Evolutionary conservation across 768 basidiomycete species (phyloP).

Genomic region (Podaxis sp.): DNA sequence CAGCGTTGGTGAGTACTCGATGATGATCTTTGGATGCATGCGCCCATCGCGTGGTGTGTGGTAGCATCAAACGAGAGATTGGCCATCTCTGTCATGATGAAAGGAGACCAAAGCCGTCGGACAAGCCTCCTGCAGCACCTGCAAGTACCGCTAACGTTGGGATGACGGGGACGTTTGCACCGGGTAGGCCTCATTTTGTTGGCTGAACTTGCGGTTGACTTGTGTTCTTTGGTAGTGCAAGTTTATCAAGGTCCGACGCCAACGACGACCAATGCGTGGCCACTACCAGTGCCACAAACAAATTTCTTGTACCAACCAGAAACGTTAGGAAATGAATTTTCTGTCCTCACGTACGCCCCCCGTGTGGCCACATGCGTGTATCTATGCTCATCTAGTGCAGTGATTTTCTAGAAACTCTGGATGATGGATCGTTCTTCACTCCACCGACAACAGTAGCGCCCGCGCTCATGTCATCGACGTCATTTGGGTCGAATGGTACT

Average conservation of each 20-base stretch:
- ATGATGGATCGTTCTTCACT: conserved; percentile 82
- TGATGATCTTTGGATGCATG: conserved; percentile 14
- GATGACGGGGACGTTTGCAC: conserved; percentile 42
- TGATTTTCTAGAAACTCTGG: conserved; percentile 86
- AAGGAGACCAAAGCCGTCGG: conserved; percentile 51
- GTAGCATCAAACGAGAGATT: conserved; percentile 93
- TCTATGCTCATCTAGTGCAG: conserved; percentile 35
- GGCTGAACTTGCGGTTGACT: background rate
- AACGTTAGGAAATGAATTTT: conserved; percentile 78
- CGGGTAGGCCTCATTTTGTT: conserved; percentile 33
- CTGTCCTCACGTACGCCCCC: conserved; percentile 67
- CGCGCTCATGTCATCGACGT: conserved; percentile 46
- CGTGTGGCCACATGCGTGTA: background rate
- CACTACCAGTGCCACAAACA: conserved; percentile 45
- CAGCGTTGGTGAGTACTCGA: conserved; percentile 76
- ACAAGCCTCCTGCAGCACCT: conserved; percentile 39
- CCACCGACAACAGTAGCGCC: conserved; percentile 51
- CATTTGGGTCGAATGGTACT: conserved; percentile 24
- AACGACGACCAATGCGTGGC: conserved; percentile 48
- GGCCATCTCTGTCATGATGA: conserved; percentile 94
- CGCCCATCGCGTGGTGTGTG: conserved; percentile 12
- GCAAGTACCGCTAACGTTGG: conserved; percentile 25
- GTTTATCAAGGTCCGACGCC: conserved; percentile 36
- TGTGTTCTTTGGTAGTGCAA: conserved; percentile 28
- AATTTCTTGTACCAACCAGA: conserved; percentile 72